phyloP scores from a whole-genome alignment of 805 yeast genomes.

The Metschnikowia cubensis region DNA sequence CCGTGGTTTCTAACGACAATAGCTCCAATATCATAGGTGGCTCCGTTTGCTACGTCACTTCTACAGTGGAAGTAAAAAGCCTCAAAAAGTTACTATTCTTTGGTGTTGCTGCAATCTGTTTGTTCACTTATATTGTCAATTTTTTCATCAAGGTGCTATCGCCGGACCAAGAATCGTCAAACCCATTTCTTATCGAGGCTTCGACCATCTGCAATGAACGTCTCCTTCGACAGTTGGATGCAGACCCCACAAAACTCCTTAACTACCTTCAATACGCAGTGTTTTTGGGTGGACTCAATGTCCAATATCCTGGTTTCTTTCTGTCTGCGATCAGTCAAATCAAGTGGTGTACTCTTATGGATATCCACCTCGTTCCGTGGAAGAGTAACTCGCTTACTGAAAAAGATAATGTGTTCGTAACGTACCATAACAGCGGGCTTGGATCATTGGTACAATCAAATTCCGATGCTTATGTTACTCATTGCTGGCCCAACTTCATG shows the following conservation, averaged over 20 bases:
- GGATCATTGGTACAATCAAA: slow-evolving; percentile 32
- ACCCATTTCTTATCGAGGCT: slow-evolving; percentile 49
- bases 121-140: slow-evolving; percentile 40
- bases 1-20: slow-evolving; percentile 39
- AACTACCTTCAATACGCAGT: slow-evolving; percentile 57
- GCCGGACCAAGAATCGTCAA: slow-evolving; percentile 56
- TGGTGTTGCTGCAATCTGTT: slow-evolving; percentile 37
- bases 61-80: slow-evolving; percentile 28
- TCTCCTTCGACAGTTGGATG: slow-evolving; percentile 52
- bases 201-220: slow-evolving; percentile 58
- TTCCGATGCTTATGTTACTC: slow-evolving; percentile 20
- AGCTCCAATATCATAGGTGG: slow-evolving; percentile 44
- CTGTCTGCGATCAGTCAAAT: slow-evolving; percentile 50
- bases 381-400: slow-evolving; percentile 5
- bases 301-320: slow-evolving; percentile 60
- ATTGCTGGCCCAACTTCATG: slow-evolving; percentile 45
- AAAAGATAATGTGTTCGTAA: slow-evolving; percentile 39
- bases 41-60: slow-evolving; percentile 45
- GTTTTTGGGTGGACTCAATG: slow-evolving; percentile 50
- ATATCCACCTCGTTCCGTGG: slow-evolving; percentile 15
- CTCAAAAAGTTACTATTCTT: slow-evolving; percentile 34
- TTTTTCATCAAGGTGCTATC: slow-evolving; percentile 42
- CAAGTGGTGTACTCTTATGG: slow-evolving; percentile 56
- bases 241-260: slow-evolving; percentile 46
- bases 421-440: slow-evolving; percentile 40